Evolutionary conservation across 2,329 filamentous ascomycete genomes (phyloP).

Genomic region (Neopestalotiopsis sp.): DNA sequence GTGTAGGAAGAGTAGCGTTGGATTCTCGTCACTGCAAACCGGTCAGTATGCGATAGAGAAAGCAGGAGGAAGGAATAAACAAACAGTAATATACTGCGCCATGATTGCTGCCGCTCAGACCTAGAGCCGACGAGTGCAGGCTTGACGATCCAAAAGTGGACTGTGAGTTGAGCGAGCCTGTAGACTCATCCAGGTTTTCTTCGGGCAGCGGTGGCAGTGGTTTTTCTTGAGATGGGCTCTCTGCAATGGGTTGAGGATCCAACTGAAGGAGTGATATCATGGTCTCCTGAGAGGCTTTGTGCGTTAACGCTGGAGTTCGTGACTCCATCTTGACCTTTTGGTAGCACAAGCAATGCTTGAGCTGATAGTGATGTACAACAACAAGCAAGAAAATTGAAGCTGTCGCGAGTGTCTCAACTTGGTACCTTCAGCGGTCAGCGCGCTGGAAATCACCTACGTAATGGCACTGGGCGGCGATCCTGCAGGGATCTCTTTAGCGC

Average conservation of each 20-base stretch:
- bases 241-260: slow-evolving; percentile 78
- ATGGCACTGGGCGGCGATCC: slow-evolving; percentile 2
- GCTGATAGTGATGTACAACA: background rate
- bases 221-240: slow-evolving; percentile 53
- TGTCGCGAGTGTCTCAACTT: background rate
- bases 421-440: background rate
- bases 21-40: slow-evolving; percentile 68
- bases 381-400: background rate
- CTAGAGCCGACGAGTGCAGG: slow-evolving; percentile 46
- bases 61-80: slow-evolving; percentile 32
- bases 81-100: slow-evolving; percentile 78
- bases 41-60: background rate
- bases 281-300: slow-evolving; percentile 56
- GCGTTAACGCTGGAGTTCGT: slow-evolving; percentile 48
- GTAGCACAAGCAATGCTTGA: slow-evolving; percentile 8
- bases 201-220: slow-evolving; percentile 47
- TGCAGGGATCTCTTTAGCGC: slow-evolving; percentile 10
- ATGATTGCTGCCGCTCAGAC: slow-evolving; percentile 68
- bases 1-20: slow-evolving; percentile 92
- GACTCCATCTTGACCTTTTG: slow-evolving; percentile 13
- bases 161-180: slow-evolving; percentile 36
- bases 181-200: slow-evolving; percentile 40
- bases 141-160: slow-evolving; percentile 43
- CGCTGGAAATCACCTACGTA: slow-evolving; percentile 12
- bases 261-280: slow-evolving; percentile 75